Evolutionary conservation across 495 filamentous ascomycete species (phyloP).

Genomic region (Annulohypoxylon moriforme): DNA sequence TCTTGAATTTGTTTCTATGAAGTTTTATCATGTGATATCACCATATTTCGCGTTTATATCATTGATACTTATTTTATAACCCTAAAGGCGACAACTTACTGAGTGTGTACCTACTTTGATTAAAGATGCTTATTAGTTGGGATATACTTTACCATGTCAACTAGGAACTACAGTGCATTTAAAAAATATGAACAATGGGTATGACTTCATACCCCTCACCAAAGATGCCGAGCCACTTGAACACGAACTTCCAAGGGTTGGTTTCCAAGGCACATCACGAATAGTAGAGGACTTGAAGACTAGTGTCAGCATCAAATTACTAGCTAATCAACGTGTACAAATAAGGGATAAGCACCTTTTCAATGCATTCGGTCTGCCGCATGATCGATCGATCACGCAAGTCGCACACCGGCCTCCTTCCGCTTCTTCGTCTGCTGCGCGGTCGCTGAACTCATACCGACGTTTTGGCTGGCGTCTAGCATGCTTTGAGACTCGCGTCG

Average conservation of each 20-base stretch:
- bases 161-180: not conserved
- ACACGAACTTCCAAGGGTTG: not conserved
- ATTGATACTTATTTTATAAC: no score
- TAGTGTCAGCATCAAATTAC: conserved; percentile 43
- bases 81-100: not conserved
- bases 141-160: not conserved
- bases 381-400: conserved; percentile 64
- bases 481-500: conserved; percentile 82
- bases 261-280: conserved; percentile 9
- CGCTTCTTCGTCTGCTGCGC: conserved; percentile 83
- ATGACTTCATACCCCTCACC: conserved; percentile 16
- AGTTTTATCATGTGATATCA: no score
- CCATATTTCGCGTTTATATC: no score
- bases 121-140: not conserved
- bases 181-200: not conserved
- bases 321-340: conserved; percentile 40
- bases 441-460: conserved; percentile 83
- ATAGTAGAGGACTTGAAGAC: conserved; percentile 28
- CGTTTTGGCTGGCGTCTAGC: conserved; percentile 82
- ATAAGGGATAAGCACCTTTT: conserved; percentile 50
- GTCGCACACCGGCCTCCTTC: conserved; percentile 86
- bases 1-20: no score
- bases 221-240: not conserved
- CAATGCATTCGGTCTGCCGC: conserved; percentile 19
- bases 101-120: not conserved